These are phyloP conservation scores for Rhododendron ferrugineum DNA, from an alignment of 148 eudicot genomes.

Conservation along the genomic window DNA sequence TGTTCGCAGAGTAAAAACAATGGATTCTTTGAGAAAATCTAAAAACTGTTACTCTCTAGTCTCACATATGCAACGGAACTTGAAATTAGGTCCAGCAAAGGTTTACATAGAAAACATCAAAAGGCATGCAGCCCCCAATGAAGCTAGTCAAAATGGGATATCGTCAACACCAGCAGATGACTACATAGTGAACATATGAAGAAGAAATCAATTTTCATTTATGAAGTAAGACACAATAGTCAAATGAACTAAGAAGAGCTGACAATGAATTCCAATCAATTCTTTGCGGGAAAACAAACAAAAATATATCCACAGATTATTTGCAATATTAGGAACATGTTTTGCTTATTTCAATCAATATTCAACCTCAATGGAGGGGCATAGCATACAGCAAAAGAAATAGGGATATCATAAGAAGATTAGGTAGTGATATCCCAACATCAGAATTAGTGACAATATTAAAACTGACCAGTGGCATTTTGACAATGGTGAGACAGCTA, in stretches of 20 bases:
- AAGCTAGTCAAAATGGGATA: not conserved
- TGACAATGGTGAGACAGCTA: constrained; percentile 49
- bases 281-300: not conserved
- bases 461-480: constrained; percentile 40
- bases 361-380: constrained; percentile 9
- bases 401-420: constrained; percentile 12
- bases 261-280: not conserved
- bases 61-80: not conserved
- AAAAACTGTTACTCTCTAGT: not conserved
- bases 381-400: not conserved
- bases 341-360: not conserved
- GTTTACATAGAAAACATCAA: not conserved
- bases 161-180: not conserved
- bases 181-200: not conserved
- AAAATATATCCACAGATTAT: not conserved
- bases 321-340: not conserved
- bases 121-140: not conserved
- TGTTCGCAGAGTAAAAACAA: not conserved
- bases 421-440: constrained; percentile 31
- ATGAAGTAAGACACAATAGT: not conserved
- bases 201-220: not conserved
- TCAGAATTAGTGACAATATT: constrained; percentile 34
- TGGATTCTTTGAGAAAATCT: not conserved
- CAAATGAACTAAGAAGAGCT: not conserved
- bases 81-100: not conserved